phyloP scores from a whole-genome alignment of 495 filamentous ascomycete genomes.

The Aspergillus taichungensis region DNA sequence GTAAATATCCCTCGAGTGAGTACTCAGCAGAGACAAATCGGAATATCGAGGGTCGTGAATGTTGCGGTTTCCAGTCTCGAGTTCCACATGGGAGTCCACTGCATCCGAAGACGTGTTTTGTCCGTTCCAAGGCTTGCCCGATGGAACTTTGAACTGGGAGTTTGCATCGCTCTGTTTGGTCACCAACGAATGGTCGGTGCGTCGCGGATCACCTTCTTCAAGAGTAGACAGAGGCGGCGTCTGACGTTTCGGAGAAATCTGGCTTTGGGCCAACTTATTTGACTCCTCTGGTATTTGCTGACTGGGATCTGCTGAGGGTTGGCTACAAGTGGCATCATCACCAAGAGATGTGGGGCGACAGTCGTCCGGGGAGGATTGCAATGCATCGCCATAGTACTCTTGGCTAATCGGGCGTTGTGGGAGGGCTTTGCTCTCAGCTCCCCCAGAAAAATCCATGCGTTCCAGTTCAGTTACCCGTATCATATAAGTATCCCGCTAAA shows the following conservation, averaged over 20 bases:
- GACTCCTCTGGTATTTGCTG: constrained; percentile 14
- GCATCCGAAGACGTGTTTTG: no score
- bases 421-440: constrained; percentile 57
- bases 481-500: constrained; percentile 77
- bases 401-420: constrained; percentile 70
- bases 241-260: constrained; percentile 32
- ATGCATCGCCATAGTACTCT: constrained; percentile 47
- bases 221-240: constrained; percentile 28
- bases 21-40: constrained; percentile 21
- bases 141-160: constrained; percentile 4
- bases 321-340: constrained; percentile 3
- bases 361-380: constrained; percentile 38
- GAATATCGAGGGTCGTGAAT: constrained; percentile 13
- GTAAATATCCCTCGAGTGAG: constrained; percentile 39
- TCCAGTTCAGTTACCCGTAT: constrained; percentile 78
- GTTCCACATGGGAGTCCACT: no score
- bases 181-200: constrained; percentile 6
- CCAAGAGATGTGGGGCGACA: constrained; percentile 23
- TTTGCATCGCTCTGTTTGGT: not conserved
- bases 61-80: no score
- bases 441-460: constrained; percentile 50
- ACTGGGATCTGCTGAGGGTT: constrained; percentile 11
- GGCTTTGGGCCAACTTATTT: constrained; percentile 13
- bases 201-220: constrained; percentile 12
- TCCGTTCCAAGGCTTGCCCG: not conserved